Evolutionary conservation across 768 basidiomycete species (phyloP).

Genomic region (Trametes elegans): DNA sequence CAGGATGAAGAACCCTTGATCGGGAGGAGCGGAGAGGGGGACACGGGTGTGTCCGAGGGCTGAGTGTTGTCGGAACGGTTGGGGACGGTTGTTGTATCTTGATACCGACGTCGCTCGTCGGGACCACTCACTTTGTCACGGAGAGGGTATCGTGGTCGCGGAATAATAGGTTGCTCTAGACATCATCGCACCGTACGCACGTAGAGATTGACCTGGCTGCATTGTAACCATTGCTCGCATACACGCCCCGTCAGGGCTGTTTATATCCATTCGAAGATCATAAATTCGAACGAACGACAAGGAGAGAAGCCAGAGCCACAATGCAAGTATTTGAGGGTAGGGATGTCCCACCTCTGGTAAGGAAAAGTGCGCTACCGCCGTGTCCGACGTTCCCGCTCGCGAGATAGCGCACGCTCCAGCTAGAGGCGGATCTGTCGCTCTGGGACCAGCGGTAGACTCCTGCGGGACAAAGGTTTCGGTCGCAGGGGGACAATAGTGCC

Average conservation of each 20-base stretch:
- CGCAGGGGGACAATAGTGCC: constrained; percentile 43
- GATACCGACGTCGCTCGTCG: too few relatives aligned
- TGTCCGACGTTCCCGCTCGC: constrained; percentile 17
- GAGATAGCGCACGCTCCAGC: constrained; percentile 36
- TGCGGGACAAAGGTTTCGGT: constrained; percentile 30
- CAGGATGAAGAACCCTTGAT: background rate
- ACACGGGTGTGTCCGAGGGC: background rate
- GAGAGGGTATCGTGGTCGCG: background rate
- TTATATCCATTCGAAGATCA: background rate
- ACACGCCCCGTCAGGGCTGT: too few relatives aligned
- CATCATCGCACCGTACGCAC: background rate
- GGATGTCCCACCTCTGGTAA: constrained; percentile 38
- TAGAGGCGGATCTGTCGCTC: constrained; percentile 29
- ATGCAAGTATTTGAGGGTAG: background rate
- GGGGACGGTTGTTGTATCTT: background rate
- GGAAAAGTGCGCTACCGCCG: constrained; percentile 35
- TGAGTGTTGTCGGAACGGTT: background rate
- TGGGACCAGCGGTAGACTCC: constrained; percentile 41
- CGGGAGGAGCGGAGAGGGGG: background rate
- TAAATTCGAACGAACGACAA: background rate
- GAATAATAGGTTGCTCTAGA: background rate
- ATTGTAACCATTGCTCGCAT: too few relatives aligned
- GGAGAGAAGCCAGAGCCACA: background rate
- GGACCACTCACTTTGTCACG: too few relatives aligned
- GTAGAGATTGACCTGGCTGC: too few relatives aligned